Conservation (phyloP, 495 filamentous ascomycete species). For the Neurospora tetraspora region DNA sequence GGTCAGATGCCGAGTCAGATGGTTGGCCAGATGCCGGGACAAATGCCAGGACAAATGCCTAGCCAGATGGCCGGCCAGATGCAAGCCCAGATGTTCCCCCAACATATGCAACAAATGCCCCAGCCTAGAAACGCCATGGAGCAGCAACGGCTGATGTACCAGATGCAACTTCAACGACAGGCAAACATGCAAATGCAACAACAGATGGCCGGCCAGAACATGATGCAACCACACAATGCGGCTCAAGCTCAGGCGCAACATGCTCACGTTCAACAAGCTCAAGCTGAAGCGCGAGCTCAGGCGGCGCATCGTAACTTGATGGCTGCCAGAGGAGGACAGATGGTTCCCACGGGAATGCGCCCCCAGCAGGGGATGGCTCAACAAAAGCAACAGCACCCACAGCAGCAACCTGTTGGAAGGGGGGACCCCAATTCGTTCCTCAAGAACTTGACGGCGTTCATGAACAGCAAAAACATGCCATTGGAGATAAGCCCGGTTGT, state of each 20-base stretch:
- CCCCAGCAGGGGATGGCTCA: conserved; percentile 23
- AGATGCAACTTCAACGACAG: conserved; percentile 63
- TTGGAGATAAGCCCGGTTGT: conserved; percentile 63
- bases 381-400: conserved; percentile 11
- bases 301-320: conserved; percentile 39
- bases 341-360: conserved; percentile 33
- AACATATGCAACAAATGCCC: conserved; percentile 50
- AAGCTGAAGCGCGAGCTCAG: conserved; percentile 28
- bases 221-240: conserved; percentile 20
- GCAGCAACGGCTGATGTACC: conserved; percentile 49
- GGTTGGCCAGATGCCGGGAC: conserved; percentile 17
- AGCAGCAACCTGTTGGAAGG: conserved; percentile 10
- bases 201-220: conserved; percentile 33
- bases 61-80: conserved; percentile 19
- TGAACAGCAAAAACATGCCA: conserved; percentile 55
- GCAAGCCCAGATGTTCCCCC: conserved; percentile 30
- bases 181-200: conserved; percentile 43
- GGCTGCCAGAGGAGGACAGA: conserved; percentile 36
- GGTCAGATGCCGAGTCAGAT: conserved; percentile 25
- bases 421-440: conserved; percentile 58
- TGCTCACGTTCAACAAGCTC: conserved; percentile 10
- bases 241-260: conserved; percentile 7
- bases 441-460: conserved; percentile 61
- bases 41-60: conserved; percentile 14
- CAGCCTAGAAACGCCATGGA: conserved; percentile 42